phyloP scores from a whole-genome alignment of 169 alveolate genomes.

The Plasmodium gaboni region DNA sequence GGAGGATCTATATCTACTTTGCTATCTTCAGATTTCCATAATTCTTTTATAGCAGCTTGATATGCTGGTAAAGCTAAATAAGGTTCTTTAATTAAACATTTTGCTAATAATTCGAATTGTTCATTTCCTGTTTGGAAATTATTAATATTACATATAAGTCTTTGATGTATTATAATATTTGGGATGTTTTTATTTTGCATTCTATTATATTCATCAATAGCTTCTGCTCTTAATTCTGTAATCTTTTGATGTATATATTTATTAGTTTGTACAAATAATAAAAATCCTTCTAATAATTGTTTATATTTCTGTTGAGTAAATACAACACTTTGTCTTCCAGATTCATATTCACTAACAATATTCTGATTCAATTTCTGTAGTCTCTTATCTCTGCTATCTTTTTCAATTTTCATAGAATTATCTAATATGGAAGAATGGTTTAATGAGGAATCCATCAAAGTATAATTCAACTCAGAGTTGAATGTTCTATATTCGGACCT shows the following conservation, averaged over 20 bases:
- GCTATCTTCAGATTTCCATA: constrained; percentile 85
- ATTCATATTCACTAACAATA: constrained; percentile 61
- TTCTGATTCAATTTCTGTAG: constrained; percentile 48
- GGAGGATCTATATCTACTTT: constrained; percentile 81
- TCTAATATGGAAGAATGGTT: constrained; percentile 66
- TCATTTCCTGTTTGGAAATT: constrained; percentile 80
- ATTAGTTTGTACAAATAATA: constrained; percentile 59
- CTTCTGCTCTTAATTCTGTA: constrained; percentile 62
- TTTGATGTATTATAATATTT: constrained; percentile 81
- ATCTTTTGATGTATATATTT: constrained; percentile 61
- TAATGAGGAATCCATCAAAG: constrained; percentile 61
- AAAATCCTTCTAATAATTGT: constrained; percentile 56
- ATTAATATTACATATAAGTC: constrained; percentile 82
- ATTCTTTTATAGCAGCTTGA: constrained; percentile 89
- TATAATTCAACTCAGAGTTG: constrained; percentile 47
- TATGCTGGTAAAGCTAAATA: constrained; percentile 88
- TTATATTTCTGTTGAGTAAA: constrained; percentile 71
- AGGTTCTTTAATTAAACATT: constrained; percentile 82
- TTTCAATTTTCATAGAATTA: constrained; percentile 49
- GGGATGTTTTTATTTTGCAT: constrained; percentile 74
- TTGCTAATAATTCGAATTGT: constrained; percentile 78
- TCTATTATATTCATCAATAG: constrained; percentile 61
- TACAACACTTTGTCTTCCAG: constrained; percentile 75
- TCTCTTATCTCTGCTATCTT: constrained; percentile 47
- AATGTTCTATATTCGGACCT: constrained; percentile 44